Conservation (phyloP, 2,329 filamentous ascomycete species). For the Aspergillus brasiliensis region DNA sequence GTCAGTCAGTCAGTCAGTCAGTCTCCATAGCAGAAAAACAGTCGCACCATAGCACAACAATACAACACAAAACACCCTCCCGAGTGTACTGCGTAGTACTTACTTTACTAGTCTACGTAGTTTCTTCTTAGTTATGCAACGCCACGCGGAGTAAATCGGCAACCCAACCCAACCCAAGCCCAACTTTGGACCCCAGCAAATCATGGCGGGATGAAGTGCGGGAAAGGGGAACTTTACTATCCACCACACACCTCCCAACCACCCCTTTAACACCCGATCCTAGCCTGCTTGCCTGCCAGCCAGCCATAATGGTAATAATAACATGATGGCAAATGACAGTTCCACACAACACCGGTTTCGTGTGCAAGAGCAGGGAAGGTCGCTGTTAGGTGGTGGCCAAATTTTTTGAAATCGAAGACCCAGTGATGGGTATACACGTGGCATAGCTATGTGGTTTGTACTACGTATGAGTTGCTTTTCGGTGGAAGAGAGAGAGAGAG, state of each 20-base stretch:
- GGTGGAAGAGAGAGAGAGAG: background rate
- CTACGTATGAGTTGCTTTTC: background rate
- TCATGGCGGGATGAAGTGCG: no score
- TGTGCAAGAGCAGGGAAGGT: background rate
- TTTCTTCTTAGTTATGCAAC: background rate
- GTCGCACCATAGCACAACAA: background rate
- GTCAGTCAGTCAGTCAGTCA: no score
- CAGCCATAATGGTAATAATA: background rate
- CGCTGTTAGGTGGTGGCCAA: background rate
- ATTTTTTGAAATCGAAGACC: background rate
- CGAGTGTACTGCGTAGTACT: no score
- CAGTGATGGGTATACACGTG: background rate
- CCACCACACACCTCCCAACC: background rate
- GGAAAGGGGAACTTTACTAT: no score
- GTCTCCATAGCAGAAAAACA: no score
- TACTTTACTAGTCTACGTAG: background rate
- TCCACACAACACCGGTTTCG: background rate
- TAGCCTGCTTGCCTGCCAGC: background rate
- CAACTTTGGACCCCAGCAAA: no score
- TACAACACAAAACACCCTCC: no score
- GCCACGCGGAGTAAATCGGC: constrained; percentile 2
- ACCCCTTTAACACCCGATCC: background rate
- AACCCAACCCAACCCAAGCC: background rate
- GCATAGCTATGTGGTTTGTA: background rate
- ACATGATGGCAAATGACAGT: background rate